Base-by-base conservation (phyloP, 2,329 filamentous ascomycete species). In the Phaeophleospora eucalypticola region DNA sequence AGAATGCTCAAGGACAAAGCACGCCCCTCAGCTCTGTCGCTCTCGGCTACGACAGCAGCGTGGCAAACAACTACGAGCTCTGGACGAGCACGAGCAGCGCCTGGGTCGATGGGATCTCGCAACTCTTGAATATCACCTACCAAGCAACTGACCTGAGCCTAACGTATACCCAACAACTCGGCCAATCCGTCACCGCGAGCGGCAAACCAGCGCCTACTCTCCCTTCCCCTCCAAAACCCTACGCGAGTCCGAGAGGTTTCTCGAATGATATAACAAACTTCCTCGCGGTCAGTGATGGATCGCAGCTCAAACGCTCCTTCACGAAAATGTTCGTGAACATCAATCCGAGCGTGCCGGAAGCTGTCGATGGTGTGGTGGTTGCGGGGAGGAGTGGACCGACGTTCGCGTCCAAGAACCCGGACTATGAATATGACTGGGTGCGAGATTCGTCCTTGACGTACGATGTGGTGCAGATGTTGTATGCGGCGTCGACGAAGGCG, bases 371-470 rank as follows among this genome's bases (percentile, higher is more conserved):
- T 4, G 59, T 59, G 1, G 62, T 65, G 9, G 59, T 65, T 14
- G 63, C 63, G 3, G 61, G 62, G 32, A 55, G 59, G 15, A 63
- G 60, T 35, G 58, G 56, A 16, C 58, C 58, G 2, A 53, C 40
- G 17, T 62, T 60, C 44, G 45, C 49, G 4, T 54, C 60, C 19
- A 57, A 51, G 10, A 36, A 54, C 12, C 62, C 62, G 7, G 58
- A 64, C 39, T 65, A 65, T 48, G 57, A 54, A n/a, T 66, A 66
- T 46, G 60, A 63, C 42, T 66, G 63, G 61, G 60, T 64, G 2
- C 50, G 61, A 37, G 61, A 64, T 34, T 54, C 58, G 15, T 58
- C 54, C 0, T 42, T 65, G 32, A 65, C 62, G 4, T 58, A 63
- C 49, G 60, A 65, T 27, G 62, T 63, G 6, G 60, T 63, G 2